A percentile compares a stretch with the other conserved stretches of the same genome.
These are phyloP conservation scores for Persicaria maculosa DNA, from an alignment of 148 eudicot species.

Conservation along the genomic window DNA sequence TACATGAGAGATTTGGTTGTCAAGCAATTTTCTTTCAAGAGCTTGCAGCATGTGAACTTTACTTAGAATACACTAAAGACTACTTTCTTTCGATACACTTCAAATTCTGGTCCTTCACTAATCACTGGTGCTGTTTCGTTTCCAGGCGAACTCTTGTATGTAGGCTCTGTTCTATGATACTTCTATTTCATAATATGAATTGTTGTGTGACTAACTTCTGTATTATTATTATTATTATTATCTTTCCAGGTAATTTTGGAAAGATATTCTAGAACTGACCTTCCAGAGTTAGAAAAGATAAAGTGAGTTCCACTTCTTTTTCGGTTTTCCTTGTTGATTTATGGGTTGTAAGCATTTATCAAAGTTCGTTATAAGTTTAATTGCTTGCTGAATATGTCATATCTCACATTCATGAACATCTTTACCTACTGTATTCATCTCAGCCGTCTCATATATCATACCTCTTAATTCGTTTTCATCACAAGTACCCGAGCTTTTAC, in stretches of 20 bases:
- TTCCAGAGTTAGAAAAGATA: constrained; percentile 83
- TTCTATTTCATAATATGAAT: neutral
- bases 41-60: neutral
- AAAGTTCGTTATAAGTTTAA: neutral
- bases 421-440: too few species aligned
- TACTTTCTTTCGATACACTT: neutral
- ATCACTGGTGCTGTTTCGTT: neutral
- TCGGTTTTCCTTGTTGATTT: neutral
- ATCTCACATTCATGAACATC: too few species aligned
- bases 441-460: too few species aligned
- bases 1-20: neutral
- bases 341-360: neutral
- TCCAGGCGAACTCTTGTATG: neutral
- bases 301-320: constrained; percentile 42
- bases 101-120: too few species aligned
- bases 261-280: constrained; percentile 66
- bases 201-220: neutral
- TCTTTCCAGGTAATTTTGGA: constrained; percentile 66
- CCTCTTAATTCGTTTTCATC: too few species aligned
- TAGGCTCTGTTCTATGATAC: too few species aligned
- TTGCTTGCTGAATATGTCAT: neutral
- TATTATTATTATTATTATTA: neutral
- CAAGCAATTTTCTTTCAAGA: neutral
- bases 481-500: too few species aligned
- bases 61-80: neutral